Evolutionary conservation across 2,329 filamentous ascomycete species (phyloP).

Genomic region (Ophiobolus disseminans): DNA sequence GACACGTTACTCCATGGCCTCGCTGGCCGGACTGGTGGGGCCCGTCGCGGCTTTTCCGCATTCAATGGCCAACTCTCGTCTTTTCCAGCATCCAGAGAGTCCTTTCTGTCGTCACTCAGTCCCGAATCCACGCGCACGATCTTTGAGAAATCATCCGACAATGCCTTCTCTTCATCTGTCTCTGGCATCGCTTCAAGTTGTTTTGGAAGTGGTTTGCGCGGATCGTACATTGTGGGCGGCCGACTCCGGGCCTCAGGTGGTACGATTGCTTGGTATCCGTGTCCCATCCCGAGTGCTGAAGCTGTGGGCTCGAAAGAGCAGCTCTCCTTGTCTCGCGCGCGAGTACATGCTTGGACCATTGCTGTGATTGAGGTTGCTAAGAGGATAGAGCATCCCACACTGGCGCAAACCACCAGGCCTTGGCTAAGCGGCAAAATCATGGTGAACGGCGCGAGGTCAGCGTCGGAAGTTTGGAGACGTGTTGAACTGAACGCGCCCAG

Average conservation of each 20-base stretch:
- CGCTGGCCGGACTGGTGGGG: constrained; percentile 25
- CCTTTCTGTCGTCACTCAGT: constrained; percentile 17
- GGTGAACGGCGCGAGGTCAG: constrained; percentile 25
- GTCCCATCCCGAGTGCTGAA: constrained; percentile 37
- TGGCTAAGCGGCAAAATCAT: constrained; percentile 31
- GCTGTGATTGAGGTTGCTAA: constrained; percentile 23
- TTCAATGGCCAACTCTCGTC: constrained; percentile 26
- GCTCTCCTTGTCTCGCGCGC: constrained; percentile 21
- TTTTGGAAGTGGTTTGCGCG: constrained; percentile 16
- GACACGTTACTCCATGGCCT: constrained; percentile 40
- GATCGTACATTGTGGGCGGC: constrained; percentile 37
- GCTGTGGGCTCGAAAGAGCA: constrained; percentile 42
- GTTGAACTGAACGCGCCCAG: constrained; percentile 15
- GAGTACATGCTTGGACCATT: constrained; percentile 22
- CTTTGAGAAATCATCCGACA: constrained; percentile 10
- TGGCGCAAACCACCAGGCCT: constrained; percentile 25
- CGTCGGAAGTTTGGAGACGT: constrained; percentile 15
- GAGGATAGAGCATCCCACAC: constrained; percentile 24
- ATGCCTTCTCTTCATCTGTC: constrained; percentile 20
- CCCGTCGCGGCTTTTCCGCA: constrained; percentile 24
- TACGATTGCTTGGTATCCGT: constrained; percentile 27
- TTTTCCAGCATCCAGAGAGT: constrained; percentile 8
- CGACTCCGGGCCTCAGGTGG: constrained; percentile 19
- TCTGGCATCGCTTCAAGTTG: constrained; percentile 5
- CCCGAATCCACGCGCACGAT: constrained; percentile 25